Evolutionary conservation across 1,284 basidiomycete species (phyloP), one percentile per base, ranked within the genome.

Genomic region (Boletus calvinii): DNA sequence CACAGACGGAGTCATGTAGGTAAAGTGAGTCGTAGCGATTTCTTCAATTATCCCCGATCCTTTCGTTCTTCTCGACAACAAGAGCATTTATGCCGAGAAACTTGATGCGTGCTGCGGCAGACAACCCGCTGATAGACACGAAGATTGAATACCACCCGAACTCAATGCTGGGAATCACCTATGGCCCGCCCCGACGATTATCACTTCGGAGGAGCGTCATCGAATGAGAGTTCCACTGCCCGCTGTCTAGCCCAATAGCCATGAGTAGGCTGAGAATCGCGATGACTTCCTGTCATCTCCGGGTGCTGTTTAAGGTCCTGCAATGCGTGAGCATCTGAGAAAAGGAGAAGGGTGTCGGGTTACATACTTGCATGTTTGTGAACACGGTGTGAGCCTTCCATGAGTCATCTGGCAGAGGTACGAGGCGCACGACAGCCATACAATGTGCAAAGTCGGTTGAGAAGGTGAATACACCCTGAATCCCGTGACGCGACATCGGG

Each of bases 41-140:
- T 41, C 59, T 58, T 59, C 58, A 59, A 49, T 59, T 63, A 45
- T 71, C 70, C 3, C 72, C 72, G 6, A 72, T 51, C 13, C 59
- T 56, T 17, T 56, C 29, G 13, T 61, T 62, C 34, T 59, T 58
- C 44, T 74, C 72, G 9, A 74, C 52, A 41, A 73, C 59, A 32
- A 74, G 59, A 6, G 54, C 46, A 4, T 60, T 51, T 20, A 72
- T 56, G 8, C 67, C 70, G 1, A 74, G 56, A 10, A 61, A 60
- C 46, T 68, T 66, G 29, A 74, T 55, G 6, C 64, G 65, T 9
- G 71, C 71, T 0, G 68, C 67, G 3, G 60, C n/a, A 2, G 37
- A 40, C n/a, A 52, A 30, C 10, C 50, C 50, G 6, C 50, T 50
- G 20, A 38, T 50, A 1, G 9, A 44, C 12, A 10, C 31, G 37